A percentile compares a stretch with the other conserved stretches of the same genome.
phyloP scores from a whole-genome alignment of 2,329 filamentous ascomycete genomes.

The Fusarium agapanthi region DNA sequence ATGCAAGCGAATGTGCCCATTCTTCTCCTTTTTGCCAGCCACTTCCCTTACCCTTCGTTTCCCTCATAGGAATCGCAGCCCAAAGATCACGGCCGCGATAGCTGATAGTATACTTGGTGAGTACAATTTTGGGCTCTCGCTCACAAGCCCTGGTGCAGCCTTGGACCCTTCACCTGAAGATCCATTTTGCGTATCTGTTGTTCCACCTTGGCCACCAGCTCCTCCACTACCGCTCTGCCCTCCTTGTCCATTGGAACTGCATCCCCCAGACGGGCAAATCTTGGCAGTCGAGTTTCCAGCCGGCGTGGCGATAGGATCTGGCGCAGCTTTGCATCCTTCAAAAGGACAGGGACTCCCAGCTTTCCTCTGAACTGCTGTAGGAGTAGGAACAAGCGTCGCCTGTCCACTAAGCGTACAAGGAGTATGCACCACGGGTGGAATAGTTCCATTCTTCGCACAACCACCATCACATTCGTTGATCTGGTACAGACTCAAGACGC shows the following conservation, averaged over 20 bases:
- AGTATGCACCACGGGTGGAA: conserved; percentile 4
- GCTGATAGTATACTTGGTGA: conserved; percentile 15
- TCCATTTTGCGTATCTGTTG: neutral
- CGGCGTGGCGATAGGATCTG: conserved; percentile 7
- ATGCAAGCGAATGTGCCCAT: neutral
- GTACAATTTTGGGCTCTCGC: conserved; percentile 18
- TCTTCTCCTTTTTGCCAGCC: neutral
- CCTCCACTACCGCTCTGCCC: neutral
- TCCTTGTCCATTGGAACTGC: neutral
- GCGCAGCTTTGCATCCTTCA: conserved; percentile 9
- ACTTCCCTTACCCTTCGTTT: neutral
- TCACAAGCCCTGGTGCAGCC: conserved; percentile 11
- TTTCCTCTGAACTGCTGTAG: neutral
- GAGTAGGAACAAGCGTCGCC: neutral
- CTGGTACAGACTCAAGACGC: conserved; percentile 21
- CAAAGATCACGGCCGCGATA: conserved; percentile 27
- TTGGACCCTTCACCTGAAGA: neutral
- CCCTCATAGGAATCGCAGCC: conserved; percentile 3
- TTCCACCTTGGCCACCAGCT: neutral
- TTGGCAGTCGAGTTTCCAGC: conserved; percentile 14
- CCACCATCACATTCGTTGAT: neutral
- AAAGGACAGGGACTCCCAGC: conserved; percentile 1
- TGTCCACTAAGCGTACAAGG: conserved; percentile 10
- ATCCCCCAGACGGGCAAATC: conserved; percentile 5
- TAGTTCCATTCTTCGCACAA: neutral